Base-by-base conservation (phyloP, 225 moss, liverwort and hornwort species). In the Neckera pumila region DNA sequence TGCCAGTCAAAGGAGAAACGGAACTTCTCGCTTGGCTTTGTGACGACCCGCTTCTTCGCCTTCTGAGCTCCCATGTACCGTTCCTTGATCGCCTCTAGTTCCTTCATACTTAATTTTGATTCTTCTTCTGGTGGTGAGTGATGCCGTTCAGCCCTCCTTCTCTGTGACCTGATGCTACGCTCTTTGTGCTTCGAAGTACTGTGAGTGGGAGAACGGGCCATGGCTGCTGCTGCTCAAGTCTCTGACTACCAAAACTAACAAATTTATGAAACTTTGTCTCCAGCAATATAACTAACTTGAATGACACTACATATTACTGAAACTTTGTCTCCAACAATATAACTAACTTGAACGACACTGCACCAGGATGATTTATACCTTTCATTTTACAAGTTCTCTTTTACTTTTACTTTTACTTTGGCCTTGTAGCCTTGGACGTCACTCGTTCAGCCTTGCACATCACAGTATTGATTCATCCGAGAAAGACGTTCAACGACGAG, bases 1-100 rank as follows among this genome's bases (percentile, higher is more conserved):
- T 96, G 87, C 96, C 93, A 96, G 58, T 95, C 95, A 53, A 95
- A 96, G 31, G 92, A 93, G 81, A 96, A 96, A 19, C 94, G 90
- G 36, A 94, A 94, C 84, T 94, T 96, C 84, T 95, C 93, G 43
- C 96, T 95, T 51, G 95, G 95, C 83, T 95, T 95, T 7, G 81
- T 93, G 4, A 53, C 16, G 15, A 94, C 92, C 57, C 89, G 92
- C 90, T 92, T 95, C 92, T 94, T 95, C 71, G 83, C 81, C 88
- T 96, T 95, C 67, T 88, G 89, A 9, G 94, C 91, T 78, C 96
- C 96, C 74, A 96, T 86, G n/a, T 95, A 96, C 89, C 89, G 88
- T 57, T 79, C 86, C 43, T 12, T 66, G 25, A 79, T 86, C 4
- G 33, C 78, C 56, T 86, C 66, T 40, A 78, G 42, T 54, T 86